Evolutionary conservation across 192 early-diverging fungal species (phyloP), one percentile per base, ranked within the genome.

Genomic region (Lobosporangium transversale): DNA sequence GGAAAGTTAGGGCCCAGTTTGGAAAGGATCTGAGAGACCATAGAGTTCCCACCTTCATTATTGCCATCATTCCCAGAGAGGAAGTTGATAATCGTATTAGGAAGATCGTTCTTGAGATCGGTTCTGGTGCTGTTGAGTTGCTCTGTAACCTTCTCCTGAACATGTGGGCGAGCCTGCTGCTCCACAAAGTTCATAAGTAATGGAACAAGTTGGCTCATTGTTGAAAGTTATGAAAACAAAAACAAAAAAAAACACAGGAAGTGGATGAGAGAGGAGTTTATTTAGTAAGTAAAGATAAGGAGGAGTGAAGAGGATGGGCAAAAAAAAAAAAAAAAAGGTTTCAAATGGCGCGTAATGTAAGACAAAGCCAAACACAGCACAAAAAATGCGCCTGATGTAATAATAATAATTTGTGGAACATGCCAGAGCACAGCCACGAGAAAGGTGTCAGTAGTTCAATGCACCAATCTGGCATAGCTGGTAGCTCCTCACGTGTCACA

Each of bases 61-160:
- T 56, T 36, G 0, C 53, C 55, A 23, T 58, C 62, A 4, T 42
- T 23, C 7, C 62, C 70, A 33, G 70, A 47, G 43, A 74, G 70
- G 24, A 35, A 74, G 50, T 37, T 59, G 26, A 65, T 54, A 33
- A 74, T 53, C 49, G 70, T 74, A 35, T 20, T 48, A 45, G 70
- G 70, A 12, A 74, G 62, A 1, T 56, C 47, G 42, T 44, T 43
- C 50, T 74, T 74, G 56, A 74, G 56, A 49, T 74, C 70, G 12
- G 10, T 40, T 15, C 54, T 74, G 21, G 70, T 74, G 31, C 18
- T 30, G 50, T 60, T 47, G 42, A 74, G 37, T 17, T 74, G 60
- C 50, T 74, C 70, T 5, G 70, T 60, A 31, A 74, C 62, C 48
- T 60, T 58, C 6, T 36, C 4, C 40, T 64, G 56, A 21, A 74